Conservation (phyloP, 2,329 filamentous ascomycete species). For the Colletotrichum filicis region DNA sequence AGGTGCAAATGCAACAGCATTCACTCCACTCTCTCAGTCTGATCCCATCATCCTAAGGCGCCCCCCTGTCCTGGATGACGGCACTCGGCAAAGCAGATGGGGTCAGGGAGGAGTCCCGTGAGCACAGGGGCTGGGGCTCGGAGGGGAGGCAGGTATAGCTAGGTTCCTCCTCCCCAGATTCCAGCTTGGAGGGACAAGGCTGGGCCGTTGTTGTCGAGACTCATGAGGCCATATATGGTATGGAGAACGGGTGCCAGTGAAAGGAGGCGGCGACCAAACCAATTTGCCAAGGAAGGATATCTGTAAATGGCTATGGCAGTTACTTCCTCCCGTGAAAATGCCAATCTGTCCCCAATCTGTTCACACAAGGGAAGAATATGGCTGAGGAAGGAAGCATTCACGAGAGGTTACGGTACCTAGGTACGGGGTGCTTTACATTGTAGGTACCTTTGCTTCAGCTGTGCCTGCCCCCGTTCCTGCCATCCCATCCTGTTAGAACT, state of each 20-base stretch:
- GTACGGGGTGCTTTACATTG: too few relatives aligned
- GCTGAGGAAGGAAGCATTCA: not conserved
- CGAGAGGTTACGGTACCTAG: too few relatives aligned
- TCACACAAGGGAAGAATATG: not conserved
- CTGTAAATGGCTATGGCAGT: too few relatives aligned
- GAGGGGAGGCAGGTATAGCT: too few relatives aligned
- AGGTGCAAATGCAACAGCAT: too few relatives aligned
- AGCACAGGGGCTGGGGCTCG: not conserved
- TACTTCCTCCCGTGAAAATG: too few relatives aligned
- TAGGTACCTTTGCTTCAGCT: not conserved
- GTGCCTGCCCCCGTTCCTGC: not conserved
- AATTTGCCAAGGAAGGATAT: too few relatives aligned
- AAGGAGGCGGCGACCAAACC: too few relatives aligned
- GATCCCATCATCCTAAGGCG: not conserved
- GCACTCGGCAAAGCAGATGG: conserved; percentile 11
- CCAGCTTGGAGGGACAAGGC: conserved; percentile 11
- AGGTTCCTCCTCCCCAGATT: conserved; percentile 20
- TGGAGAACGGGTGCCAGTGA: too few relatives aligned
- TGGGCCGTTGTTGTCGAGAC: not conserved
- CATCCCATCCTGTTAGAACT: not conserved
- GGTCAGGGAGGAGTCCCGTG: not conserved
- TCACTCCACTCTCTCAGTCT: not conserved
- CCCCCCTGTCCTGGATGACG: not conserved
- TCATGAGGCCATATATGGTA: too few relatives aligned
- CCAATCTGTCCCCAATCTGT: too few relatives aligned